phyloP scores from a whole-genome alignment of 2,329 filamentous ascomycete species.

The Elsinoe perseae region DNA sequence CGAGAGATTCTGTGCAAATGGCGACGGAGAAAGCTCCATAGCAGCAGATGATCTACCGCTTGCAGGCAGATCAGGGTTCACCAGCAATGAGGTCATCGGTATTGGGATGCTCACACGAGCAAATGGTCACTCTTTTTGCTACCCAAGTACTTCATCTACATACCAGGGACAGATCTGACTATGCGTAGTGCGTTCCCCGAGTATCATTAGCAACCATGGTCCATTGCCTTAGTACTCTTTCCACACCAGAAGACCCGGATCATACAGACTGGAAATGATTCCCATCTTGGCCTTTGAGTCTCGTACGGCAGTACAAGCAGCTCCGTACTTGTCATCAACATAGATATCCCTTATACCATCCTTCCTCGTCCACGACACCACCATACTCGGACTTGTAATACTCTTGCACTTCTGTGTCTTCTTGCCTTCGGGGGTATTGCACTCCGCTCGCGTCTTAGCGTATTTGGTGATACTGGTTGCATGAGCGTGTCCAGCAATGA shows the following conservation, averaged over 20 bases:
- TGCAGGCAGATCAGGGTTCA: not conserved
- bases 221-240: constrained; percentile 23
- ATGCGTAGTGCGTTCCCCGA: no score
- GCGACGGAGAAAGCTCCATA: not conserved
- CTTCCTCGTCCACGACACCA: constrained; percentile 34
- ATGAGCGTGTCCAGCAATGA: constrained; percentile 37
- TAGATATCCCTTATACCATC: constrained; percentile 32
- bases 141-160: no score
- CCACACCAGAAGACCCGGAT: constrained; percentile 34
- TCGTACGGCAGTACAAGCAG: constrained; percentile 32
- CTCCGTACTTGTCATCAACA: constrained; percentile 32
- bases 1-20: not conserved
- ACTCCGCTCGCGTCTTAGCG: constrained; percentile 22
- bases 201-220: no score
- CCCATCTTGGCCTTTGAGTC: constrained; percentile 32
- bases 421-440: constrained; percentile 16
- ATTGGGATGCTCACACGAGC: not conserved
- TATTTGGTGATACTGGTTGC: constrained; percentile 26
- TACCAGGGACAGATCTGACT: no score
- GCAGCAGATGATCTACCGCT: constrained; percentile 1
- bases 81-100: constrained; percentile 3
- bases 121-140: not conserved
- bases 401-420: constrained; percentile 21
- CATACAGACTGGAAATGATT: constrained; percentile 36
- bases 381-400: constrained; percentile 30